Percentiles rank a stretch among this genome's conserved stretches.
These are phyloP conservation scores for Ogataea polymorpha DNA, from an alignment of 805 yeast species.

Conservation along the genomic window DNA sequence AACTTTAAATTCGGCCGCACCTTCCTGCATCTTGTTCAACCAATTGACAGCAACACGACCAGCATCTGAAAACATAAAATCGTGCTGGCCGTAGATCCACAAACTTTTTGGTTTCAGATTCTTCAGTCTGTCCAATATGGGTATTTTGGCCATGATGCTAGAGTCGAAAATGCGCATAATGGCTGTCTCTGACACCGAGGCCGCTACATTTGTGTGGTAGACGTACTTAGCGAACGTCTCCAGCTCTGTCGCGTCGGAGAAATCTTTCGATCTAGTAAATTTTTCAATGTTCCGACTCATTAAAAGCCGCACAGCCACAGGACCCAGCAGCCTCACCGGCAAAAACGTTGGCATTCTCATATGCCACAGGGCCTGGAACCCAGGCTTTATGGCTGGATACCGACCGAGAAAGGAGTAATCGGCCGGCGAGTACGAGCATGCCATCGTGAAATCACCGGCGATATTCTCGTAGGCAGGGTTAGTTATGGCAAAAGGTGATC, in stretches of 20 bases:
- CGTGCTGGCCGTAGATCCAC: slow-evolving; percentile 65
- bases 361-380: slow-evolving; percentile 37
- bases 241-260: slow-evolving; percentile 26
- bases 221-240: slow-evolving; percentile 32
- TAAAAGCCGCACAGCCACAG: slow-evolving; percentile 32
- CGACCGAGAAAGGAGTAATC: slow-evolving; percentile 46
- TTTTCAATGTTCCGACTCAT: slow-evolving; percentile 29
- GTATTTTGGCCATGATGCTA: slow-evolving; percentile 60
- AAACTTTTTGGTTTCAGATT: slow-evolving; percentile 35
- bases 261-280: slow-evolving; percentile 27
- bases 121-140: slow-evolving; percentile 56
- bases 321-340: slow-evolving; percentile 44
- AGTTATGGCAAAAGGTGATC: slow-evolving; percentile 58
- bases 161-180: slow-evolving; percentile 52
- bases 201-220: slow-evolving; percentile 31
- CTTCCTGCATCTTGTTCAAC: slow-evolving; percentile 14
- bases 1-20: slow-evolving; percentile 33
- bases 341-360: slow-evolving; percentile 45
- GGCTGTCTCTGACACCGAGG: slow-evolving; percentile 34
- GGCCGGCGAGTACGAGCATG: slow-evolving; percentile 42
- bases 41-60: slow-evolving; percentile 44
- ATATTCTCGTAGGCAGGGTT: slow-evolving; percentile 31
- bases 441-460: slow-evolving; percentile 6
- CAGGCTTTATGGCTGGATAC: slow-evolving; percentile 39
- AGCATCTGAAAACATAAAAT: slow-evolving; percentile 69